Base-by-base conservation (phyloP, 169 alveolate genomes). In the Eimeria tenella region DNA sequence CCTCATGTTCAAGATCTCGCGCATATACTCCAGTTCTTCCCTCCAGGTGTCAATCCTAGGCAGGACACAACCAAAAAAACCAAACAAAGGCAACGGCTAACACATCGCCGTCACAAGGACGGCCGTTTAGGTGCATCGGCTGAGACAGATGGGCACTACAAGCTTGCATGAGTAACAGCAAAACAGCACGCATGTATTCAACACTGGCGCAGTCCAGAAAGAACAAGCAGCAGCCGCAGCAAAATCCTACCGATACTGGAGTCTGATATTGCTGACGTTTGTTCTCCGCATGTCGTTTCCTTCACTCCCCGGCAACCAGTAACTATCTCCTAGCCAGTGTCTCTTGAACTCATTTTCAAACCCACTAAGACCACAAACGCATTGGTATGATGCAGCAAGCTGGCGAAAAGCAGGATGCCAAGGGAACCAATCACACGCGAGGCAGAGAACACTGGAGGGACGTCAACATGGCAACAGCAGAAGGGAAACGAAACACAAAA, bases 281-380 rank as follows among this genome's bases (percentile, higher is more conserved):
- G 96, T 93, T 65, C 89, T 58, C 5, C 90, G 75, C 77, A 95
- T 93, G 94, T 83, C 93, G 82, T 95, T 95, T 17, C 96, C 96
- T 31, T 79, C 56, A 23, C 93, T 25, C 21, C 96, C 96, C 49
- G 86, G 71, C 2, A 56, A 13, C 77, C 74, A 71, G 84, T 79
- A 94, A n/a, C 50, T 55, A n/a, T 70, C 92, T 13, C 97, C 97
- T 10, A 96, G 81, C 97, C 97, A 96, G 86, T 96, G 97, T 15
- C 95, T 71, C 94, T 96, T 96, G 55, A 96, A 94, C 63, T 96
- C 93, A 79, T 94, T 96, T 58, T 95, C 97, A 79, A 62, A 96
- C 49, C 96, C 97, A 75, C 96, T 96, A 75, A 42, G 56, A 53
- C 4, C 84, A 42, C 9, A 49, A 5, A 15, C 25, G n/a, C 50